phyloP scores from a whole-genome alignment of 371 early-diverging fungal species.

The Lichtheimia corymbifera region DNA sequence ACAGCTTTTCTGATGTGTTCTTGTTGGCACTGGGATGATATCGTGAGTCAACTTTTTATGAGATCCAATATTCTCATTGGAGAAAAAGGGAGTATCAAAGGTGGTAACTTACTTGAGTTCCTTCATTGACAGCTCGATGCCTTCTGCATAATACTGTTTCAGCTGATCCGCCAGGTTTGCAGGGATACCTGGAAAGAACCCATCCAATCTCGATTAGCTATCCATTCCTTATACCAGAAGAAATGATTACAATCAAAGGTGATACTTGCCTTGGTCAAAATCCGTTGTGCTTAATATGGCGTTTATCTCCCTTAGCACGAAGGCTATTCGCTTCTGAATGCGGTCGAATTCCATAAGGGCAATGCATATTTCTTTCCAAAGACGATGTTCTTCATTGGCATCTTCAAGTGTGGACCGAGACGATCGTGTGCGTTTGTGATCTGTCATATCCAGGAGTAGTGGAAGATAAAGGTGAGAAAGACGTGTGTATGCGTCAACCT shows the following conservation, averaged over 20 bases:
- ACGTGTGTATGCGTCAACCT: too few species aligned
- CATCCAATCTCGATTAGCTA: too few species aligned
- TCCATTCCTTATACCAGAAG: too few species aligned
- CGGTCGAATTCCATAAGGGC: background rate
- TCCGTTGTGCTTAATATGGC: background rate
- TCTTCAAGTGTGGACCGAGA: conserved; percentile 2
- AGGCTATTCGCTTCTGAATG: background rate
- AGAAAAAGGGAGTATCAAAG: background rate
- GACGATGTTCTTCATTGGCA: conserved; percentile 1
- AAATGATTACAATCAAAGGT: too few species aligned
- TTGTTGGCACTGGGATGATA: background rate
- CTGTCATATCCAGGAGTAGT: background rate
- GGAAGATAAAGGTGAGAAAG: too few species aligned
- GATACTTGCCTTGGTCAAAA: background rate
- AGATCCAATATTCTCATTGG: too few species aligned
- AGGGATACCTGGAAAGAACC: background rate
- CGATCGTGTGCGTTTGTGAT: conserved; percentile 1
- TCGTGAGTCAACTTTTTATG: too few species aligned
- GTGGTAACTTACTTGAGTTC: background rate
- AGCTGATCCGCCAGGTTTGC: conserved; percentile 2
- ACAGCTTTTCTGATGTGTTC: conserved; percentile 2
- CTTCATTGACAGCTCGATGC: conserved; percentile 2
- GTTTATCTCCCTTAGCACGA: conserved; percentile 1
- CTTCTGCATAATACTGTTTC: conserved; percentile 3
- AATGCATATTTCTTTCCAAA: conserved; percentile 3